Percentiles rank a stretch among this genome's conserved stretches.
phyloP scores from a whole-genome alignment of 495 filamentous ascomycete genomes.

The Ramalina intermedia region DNA sequence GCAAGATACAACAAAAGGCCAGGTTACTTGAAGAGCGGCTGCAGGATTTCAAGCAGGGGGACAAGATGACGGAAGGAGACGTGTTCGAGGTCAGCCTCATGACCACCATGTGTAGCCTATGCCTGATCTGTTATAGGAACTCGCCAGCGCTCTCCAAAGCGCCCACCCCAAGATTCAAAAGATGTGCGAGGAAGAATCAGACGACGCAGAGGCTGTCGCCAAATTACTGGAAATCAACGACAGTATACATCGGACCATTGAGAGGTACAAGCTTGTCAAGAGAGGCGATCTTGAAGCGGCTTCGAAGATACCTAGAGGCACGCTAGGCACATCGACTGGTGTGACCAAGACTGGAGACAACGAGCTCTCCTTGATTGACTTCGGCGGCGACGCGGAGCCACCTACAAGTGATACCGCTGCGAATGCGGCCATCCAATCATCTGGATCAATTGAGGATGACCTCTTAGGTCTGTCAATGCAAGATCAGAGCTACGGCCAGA shows the following conservation, averaged over 20 bases:
- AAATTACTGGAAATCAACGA: constrained; percentile 96
- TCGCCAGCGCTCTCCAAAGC: constrained; percentile 79
- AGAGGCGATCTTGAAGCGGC: constrained; percentile 85
- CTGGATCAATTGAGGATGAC: constrained; percentile 44
- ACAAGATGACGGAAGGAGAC: constrained; percentile 74
- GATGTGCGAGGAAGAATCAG: constrained; percentile 98
- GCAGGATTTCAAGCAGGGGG: constrained; percentile 66
- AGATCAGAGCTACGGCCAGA: constrained; percentile 47
- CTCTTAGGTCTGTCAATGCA: constrained; percentile 55
- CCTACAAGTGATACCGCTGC: constrained; percentile 19
- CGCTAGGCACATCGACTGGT: constrained; percentile 53
- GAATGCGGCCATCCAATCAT: constrained; percentile 13
- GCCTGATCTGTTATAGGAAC: constrained; percentile 38
- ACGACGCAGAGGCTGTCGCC: constrained; percentile 87
- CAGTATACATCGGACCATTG: constrained; percentile 92
- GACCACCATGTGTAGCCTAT: neutral
- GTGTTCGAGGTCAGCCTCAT: constrained; percentile 56
- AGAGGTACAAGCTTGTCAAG: constrained; percentile 86
- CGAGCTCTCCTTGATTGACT: constrained; percentile 87
- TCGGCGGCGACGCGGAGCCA: constrained; percentile 55
- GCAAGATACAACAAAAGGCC: constrained; percentile 84
- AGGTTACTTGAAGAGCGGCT: constrained; percentile 85
- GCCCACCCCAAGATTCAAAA: constrained; percentile 97
- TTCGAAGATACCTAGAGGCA: constrained; percentile 72
- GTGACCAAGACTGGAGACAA: constrained; percentile 62